Evolutionary conservation across 768 basidiomycete species (phyloP).

Genomic region (Calvatia gigantea): DNA sequence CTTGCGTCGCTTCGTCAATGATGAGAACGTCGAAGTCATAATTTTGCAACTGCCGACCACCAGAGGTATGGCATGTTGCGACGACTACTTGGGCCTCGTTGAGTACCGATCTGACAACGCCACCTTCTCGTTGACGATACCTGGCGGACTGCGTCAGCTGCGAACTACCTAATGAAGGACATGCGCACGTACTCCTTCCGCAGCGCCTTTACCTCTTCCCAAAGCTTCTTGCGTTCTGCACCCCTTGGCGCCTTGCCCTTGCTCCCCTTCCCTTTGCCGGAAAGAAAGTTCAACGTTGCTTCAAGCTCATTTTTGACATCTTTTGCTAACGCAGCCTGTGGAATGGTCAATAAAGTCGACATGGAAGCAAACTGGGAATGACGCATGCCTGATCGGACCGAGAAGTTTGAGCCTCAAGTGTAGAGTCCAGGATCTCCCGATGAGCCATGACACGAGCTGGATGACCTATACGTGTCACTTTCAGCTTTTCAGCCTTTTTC

Average conservation of each 20-base stretch:
- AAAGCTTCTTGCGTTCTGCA: conserved; percentile 75
- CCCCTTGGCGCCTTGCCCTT: conserved; percentile 73
- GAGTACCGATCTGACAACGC: conserved; percentile 79
- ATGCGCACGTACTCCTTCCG: conserved; percentile 74
- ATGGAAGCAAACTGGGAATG: not conserved
- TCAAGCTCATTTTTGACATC: conserved; percentile 91
- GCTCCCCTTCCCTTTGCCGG: conserved; percentile 69
- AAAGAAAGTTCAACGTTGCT: conserved; percentile 56
- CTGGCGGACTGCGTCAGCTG: conserved; percentile 33
- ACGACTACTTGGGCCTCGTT: conserved; percentile 82
- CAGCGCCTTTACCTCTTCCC: conserved; percentile 82
- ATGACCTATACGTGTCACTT: conserved; percentile 88
- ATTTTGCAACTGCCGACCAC: conserved; percentile 74
- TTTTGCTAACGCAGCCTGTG: conserved; percentile 73
- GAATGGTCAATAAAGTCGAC: not conserved
- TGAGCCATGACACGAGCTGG: conserved; percentile 87
- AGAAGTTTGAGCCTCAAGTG: conserved; percentile 69
- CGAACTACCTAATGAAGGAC: not conserved
- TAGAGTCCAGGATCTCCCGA: conserved; percentile 62
- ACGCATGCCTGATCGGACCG: conserved; percentile 56
- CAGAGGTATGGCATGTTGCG: conserved; percentile 93
- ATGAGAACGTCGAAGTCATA: conserved; percentile 88
- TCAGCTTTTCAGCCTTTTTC: conserved; percentile 51
- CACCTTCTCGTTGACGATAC: conserved; percentile 85
- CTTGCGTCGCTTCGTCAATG: conserved; percentile 98